Base-by-base conservation (phyloP, 2,329 filamentous ascomycete genomes). In the Amylocarpus encephaloides region DNA sequence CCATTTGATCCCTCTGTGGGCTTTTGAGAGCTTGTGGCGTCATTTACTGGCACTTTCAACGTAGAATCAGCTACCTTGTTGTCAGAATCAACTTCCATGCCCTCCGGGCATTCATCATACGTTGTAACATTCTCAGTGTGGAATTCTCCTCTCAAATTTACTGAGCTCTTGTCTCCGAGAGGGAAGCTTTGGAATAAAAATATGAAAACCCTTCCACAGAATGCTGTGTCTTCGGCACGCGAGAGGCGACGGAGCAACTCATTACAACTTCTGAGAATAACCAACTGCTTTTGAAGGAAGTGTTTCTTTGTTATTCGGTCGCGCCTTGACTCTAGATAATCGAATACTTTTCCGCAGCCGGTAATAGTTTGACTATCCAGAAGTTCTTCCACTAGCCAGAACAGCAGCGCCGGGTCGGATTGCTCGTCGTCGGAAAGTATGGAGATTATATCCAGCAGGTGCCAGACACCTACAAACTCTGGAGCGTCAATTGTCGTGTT, bases 131-230 rank as follows among this genome's bases (percentile, higher is more conserved):
- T 99, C 63, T 97, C 93, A 22, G 87, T 82, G 64, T 99, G 93
- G 60, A 93, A 99, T 70, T 97, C 92, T 59, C 93, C 93, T 46
- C 93, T 82, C 35, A 97, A 76, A 64, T 99, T 99, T 44, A 98
- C 93, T 0, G 93, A 96, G 66, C 93, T 97, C 66, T 92, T 93
- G 69, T 98, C 94, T 30, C 92, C 92, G 0, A 98, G 75, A 1
- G 93, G 93, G 63, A 98, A 97, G 67, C 90, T 95, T 67, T 98
- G 93, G 68, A 97, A 98, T 65, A 98, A 81, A 68, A 96, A 99
- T 57, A 98, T 96, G 68, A 97, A 97, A 22, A 99, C 93, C 35
- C 93, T 81, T 13, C 93, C 93, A 64, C 93, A 98, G 66, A 99
- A 98, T 0, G 94, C 90, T 0, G 93, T 94, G 68, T 98, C 93